Conservation (phyloP, 306 rosid genomes). For the Casuarina equisetifolia region DNA sequence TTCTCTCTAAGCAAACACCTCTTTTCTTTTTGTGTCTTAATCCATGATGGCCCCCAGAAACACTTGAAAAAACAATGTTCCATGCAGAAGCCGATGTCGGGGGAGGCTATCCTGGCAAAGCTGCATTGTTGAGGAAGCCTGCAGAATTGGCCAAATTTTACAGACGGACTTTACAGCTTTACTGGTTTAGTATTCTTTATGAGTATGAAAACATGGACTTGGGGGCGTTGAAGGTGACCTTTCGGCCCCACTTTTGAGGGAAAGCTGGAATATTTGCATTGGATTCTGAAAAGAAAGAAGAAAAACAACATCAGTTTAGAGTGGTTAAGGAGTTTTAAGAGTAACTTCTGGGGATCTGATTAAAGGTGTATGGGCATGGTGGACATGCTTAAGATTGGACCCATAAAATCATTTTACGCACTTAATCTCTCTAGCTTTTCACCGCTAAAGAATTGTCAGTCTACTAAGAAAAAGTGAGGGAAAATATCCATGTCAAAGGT, state of each 20-base stretch:
- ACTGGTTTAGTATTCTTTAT: neutral
- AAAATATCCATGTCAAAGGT: neutral
- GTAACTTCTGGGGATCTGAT: constrained; percentile 42
- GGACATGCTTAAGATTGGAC: constrained; percentile 27
- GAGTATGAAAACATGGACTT: constrained; percentile 14
- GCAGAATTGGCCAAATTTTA: neutral
- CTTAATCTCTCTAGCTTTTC: constrained; percentile 20
- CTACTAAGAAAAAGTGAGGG: neutral
- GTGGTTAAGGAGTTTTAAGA: neutral
- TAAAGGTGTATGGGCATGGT: constrained; percentile 6
- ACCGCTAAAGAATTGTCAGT: neutral
- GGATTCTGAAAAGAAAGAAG: constrained; percentile 36
- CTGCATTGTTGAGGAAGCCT: neutral
- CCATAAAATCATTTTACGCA: constrained; percentile 47
- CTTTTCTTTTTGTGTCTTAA: no score
- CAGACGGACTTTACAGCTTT: neutral
- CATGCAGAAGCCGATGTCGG: no score
- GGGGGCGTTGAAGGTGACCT: constrained; percentile 22
- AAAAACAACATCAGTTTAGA: neutral
- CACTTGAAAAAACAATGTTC: no score
- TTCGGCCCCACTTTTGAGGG: constrained; percentile 57
- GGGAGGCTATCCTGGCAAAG: no score
- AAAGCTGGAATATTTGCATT: constrained; percentile 47
- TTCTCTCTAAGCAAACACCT: no score
- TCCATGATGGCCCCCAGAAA: no score